These are phyloP conservation scores for Calvatia gigantea DNA, from an alignment of 768 basidiomycete species.

Conservation along the genomic window DNA sequence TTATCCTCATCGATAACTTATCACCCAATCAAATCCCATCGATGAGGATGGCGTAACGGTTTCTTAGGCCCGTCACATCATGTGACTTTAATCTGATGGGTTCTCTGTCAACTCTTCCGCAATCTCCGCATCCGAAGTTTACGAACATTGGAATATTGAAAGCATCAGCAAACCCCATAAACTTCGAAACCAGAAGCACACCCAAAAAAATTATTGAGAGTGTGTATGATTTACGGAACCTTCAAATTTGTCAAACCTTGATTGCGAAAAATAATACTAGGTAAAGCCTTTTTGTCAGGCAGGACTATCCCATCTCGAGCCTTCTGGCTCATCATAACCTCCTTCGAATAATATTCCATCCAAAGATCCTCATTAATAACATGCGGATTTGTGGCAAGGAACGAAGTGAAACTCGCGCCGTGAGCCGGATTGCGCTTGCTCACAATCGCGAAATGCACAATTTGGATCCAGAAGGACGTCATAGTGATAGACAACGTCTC, in stretches of 20 bases:
- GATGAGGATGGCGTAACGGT: background rate
- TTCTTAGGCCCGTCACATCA: background rate
- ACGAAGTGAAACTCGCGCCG: conserved; percentile 24
- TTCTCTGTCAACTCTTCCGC: too few relatives aligned
- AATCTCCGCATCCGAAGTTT: too few relatives aligned
- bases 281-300: conserved; percentile 40
- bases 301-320: conserved; percentile 41
- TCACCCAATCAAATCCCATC: conserved; percentile 9
- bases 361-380: conserved; percentile 37
- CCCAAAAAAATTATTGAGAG: background rate
- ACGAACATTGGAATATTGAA: too few relatives aligned
- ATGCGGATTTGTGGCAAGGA: conserved; percentile 37
- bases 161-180: too few relatives aligned
- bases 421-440: conserved; percentile 24
- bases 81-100: too few relatives aligned
- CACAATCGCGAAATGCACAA: conserved; percentile 42
- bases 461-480: conserved; percentile 50
- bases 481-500: conserved; percentile 37
- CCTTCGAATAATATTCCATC: conserved; percentile 40
- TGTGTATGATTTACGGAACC: background rate
- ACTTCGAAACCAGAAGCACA: too few relatives aligned
- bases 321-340: conserved; percentile 36
- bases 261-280: conserved; percentile 35
- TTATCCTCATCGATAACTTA: conserved; percentile 3
- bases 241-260: background rate